Conservation (phyloP, 345 rosid genomes). For the Arabis hirsuta region DNA sequence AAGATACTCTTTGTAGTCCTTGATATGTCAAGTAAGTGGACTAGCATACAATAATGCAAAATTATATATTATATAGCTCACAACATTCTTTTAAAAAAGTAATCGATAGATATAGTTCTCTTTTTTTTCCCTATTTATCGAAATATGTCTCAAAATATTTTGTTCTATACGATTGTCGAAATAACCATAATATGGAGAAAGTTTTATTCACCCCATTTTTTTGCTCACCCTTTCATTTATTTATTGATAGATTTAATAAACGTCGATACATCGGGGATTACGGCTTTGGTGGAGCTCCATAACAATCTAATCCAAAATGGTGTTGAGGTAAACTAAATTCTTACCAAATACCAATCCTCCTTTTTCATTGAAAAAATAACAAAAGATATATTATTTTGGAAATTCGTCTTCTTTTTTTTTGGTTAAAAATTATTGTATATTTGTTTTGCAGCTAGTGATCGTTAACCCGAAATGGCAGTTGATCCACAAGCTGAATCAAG, state of each 20-base stretch:
- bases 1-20: slow-evolving; percentile 62
- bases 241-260: slow-evolving; percentile 57
- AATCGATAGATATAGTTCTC: background rate
- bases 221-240: background rate
- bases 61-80: background rate
- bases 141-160: background rate
- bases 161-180: background rate
- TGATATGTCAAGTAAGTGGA: slow-evolving; percentile 83
- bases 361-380: background rate
- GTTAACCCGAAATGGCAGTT: slow-evolving; percentile 86
- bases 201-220: background rate
- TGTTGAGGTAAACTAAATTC: slow-evolving; percentile 55
- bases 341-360: background rate
- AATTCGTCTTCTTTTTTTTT: no score
- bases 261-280: slow-evolving; percentile 83
- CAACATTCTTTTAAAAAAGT: background rate
- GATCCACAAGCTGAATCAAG: slow-evolving; percentile 71
- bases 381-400: background rate
- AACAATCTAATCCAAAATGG: slow-evolving; percentile 53
- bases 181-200: background rate
- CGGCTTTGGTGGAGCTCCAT: slow-evolving; percentile 68
- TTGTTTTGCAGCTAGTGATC: slow-evolving; percentile 59
- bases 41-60: background rate
- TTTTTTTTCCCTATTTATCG: background rate
- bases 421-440: background rate